Base-by-base conservation (phyloP, 768 basidiomycete genomes). In the Neoboletus brunneissimus region DNA sequence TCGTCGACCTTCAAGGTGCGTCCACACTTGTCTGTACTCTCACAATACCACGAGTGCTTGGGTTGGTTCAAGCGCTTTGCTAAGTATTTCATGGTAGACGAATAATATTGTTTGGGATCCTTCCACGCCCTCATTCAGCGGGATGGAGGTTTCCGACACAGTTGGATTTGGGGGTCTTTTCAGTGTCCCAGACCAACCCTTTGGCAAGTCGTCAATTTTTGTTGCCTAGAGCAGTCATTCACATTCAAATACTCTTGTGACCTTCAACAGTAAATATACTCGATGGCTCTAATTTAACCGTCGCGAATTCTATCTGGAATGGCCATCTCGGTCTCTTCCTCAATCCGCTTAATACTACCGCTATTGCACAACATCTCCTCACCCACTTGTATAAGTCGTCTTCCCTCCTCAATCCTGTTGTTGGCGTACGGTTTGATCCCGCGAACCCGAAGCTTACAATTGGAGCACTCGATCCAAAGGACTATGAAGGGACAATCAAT, bases 401-500 rank as follows among this genome's bases (percentile, higher is more conserved):
- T 11, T 61, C 64, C 32, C 60, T 70, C 15, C 70, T 70, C 44
- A 70, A 72, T 32, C 69, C 69, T 22, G 70, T 70, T 12, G 25
- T 70, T 10, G 70, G 69, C 16, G 62, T 70, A 64, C 60, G 67
- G 10, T 70, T 70, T 27, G 66, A 70, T 48, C 60, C 68, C 32
- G 40, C 16, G 12, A 68, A 66, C n/a, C 68, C 69, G 15, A 70
- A 66, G 47, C 23, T 70, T 11, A 70, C 70, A 9, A 67, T 70
- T n/a, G 69, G 69, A 2, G 70, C 70, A 7, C 68, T 70, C 3
- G 69, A 70, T 41, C 69, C 64, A 9, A 63, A 60, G 11, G 69
- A 70, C 45, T 70, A 70, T 31, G 70, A 72, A 54, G 69, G 69
- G 31, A 61, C 60, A 15, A 68, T 70, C 31, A 70, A 70, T 45